phyloP scores from a whole-genome alignment of 306 rosid species.

The Senna tora region DNA sequence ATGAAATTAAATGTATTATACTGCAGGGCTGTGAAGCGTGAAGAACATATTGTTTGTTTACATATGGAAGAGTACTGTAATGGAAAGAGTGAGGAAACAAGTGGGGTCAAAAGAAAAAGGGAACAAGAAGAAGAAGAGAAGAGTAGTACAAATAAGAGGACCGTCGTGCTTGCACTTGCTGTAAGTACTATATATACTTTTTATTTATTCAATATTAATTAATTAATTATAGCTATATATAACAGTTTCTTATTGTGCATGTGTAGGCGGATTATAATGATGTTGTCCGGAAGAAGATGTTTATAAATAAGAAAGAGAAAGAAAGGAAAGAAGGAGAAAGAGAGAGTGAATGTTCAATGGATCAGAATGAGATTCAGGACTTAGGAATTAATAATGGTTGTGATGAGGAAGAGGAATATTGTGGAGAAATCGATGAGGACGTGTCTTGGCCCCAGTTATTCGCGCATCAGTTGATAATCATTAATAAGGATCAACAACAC shows the following conservation, averaged over 20 bases:
- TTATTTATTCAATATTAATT: too few relatives aligned
- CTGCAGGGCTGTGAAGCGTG: conserved; percentile 1
- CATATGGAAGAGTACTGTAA: neutral
- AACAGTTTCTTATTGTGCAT: too few relatives aligned
- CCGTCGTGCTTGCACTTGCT: neutral
- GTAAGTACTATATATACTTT: too few relatives aligned
- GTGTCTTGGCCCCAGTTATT: neutral
- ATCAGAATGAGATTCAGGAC: neutral
- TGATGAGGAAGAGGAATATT: neutral
- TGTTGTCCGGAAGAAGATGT: neutral
- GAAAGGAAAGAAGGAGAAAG: too few relatives aligned
- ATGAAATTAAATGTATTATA: too few relatives aligned
- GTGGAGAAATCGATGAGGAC: neutral
- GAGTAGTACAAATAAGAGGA: neutral
- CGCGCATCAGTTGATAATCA: neutral
- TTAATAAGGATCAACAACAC: neutral
- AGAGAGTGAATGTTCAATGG: too few relatives aligned
- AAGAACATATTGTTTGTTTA: conserved; percentile 22
- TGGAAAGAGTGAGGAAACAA: conserved; percentile 5
- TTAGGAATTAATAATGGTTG: neutral
- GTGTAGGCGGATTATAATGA: neutral
- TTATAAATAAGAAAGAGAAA: neutral
- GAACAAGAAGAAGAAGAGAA: neutral
- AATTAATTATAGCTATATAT: too few relatives aligned
- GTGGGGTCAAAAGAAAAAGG: neutral